These are phyloP conservation scores for Aspergillus texensis DNA, from an alignment of 2,329 filamentous ascomycete genomes.

Conservation along the genomic window DNA sequence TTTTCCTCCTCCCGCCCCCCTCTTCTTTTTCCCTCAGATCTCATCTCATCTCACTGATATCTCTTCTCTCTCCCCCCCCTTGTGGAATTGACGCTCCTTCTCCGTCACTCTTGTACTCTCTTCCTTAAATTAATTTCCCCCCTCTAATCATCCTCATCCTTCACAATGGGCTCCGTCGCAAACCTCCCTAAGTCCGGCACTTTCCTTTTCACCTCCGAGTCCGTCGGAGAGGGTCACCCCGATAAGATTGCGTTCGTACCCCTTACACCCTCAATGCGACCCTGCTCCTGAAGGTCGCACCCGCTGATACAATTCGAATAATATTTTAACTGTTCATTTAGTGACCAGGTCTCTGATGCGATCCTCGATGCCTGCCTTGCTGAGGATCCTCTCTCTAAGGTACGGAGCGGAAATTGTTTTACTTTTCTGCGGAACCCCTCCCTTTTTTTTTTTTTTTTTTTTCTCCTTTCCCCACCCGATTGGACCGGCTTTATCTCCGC, in stretches of 20 bases:
- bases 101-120: background rate
- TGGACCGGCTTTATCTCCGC: conserved; percentile 11
- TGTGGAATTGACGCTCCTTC: background rate
- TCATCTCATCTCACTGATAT: conserved; percentile 29
- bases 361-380: conserved; percentile 96
- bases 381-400: conserved; percentile 96
- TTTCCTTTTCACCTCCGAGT: conserved; percentile 90
- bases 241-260: conserved; percentile 81
- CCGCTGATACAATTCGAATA: conserved; percentile 10
- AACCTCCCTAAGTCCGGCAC: conserved; percentile 56
- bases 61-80: conserved; percentile 18
- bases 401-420: conserved; percentile 23
- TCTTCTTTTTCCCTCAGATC: conserved; percentile 28
- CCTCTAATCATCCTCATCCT: conserved; percentile 11
- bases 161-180: conserved; percentile 64
- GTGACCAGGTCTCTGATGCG: conserved; percentile 96
- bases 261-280: background rate
- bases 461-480: conserved; percentile 10
- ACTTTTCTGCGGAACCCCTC: background rate
- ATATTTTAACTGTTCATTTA: conserved; percentile 33
- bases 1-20: conserved; percentile 22
- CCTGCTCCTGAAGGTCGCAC: conserved; percentile 2
- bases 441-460: conserved; percentile 13
- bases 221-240: conserved; percentile 86
- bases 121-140: background rate